Evolutionary conservation across 1,284 basidiomycete genomes (phyloP), one percentile per base, ranked within the genome.

Genomic region (Pyrrhoderma lamaoense): DNA sequence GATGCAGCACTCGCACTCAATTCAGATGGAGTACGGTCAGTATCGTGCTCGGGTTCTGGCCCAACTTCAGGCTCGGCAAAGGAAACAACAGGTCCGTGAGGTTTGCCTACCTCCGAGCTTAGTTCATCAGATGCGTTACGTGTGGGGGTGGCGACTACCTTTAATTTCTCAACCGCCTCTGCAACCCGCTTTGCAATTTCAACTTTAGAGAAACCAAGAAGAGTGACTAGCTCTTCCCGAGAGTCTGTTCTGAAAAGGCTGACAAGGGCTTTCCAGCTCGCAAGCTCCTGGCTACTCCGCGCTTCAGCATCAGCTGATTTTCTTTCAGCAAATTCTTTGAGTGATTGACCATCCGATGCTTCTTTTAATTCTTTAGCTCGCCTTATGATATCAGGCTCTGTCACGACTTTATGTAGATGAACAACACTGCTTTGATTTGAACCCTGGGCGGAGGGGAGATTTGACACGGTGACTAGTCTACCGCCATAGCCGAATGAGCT

Each of bases 401-500:
- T 92, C 36, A 85, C 79, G 36, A 95, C 76, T 25, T 77, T 82
- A 43, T 84, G 75, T 22, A 94, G 67, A 61, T 91, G 88, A 3
- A 93, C 86, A 7, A 83, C 76, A 43, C 80, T 79, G 64, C 83
- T 88, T 64, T 92, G 89, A 55, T 82, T 76, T 62, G 85, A 85
- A 25, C 88, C 89, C 35, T 82, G 79, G 0, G 81, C 77, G 19
- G 73, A 76, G 0, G 81, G 74, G 9, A 92, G 73, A 62, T 93
- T 93, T 43, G 79, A 82, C 3, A 89, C 81, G 1, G 81, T 79
- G 18, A 90, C 80, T 16, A 99, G 76, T 60, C 89, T 84, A 42
- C 95, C 95, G 13, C 94, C 92, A 60, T 95, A 99, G 1, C 94
- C 95, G 61, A 97, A 99, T 1, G 90, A 82, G 43, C 76, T 82